A percentile compares a stretch with the other conserved stretches of the same genome.
Evolutionary conservation across 2,329 filamentous ascomycete genomes (phyloP).

Genomic region (Chrysoporthe puriensis): DNA sequence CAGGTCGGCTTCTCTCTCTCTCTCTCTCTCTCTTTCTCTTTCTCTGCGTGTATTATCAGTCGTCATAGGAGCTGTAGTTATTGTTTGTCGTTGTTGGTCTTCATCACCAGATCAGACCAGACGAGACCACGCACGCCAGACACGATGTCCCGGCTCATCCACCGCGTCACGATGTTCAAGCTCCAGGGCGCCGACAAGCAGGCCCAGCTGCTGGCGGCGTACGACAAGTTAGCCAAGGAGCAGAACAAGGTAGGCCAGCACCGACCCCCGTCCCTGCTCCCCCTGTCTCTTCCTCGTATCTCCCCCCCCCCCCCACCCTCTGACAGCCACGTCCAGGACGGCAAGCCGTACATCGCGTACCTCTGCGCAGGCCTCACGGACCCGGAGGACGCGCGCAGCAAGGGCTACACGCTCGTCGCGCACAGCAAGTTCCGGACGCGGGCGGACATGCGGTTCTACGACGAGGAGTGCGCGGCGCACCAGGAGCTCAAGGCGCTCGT

Average conservation of each 20-base stretch:
- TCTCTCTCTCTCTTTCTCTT: too few species aligned
- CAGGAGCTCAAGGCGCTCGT: slow-evolving; percentile 44
- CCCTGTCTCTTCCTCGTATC: too few species aligned
- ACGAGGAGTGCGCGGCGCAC: slow-evolving; percentile 54
- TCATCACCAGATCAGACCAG: neutral
- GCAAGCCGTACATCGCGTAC: slow-evolving; percentile 70
- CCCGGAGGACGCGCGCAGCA: slow-evolving; percentile 60
- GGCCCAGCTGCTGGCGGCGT: slow-evolving; percentile 49
- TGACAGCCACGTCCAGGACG: slow-evolving; percentile 55
- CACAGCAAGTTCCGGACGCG: slow-evolving; percentile 66
- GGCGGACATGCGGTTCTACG: slow-evolving; percentile 74
- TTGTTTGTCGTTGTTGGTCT: neutral
- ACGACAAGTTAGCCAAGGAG: slow-evolving; percentile 44
- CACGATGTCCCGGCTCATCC: slow-evolving; percentile 48
- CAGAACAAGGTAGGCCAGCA: slow-evolving; percentile 49
- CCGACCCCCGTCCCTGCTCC: too few species aligned
- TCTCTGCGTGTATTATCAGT: too few species aligned
- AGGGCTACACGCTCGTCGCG: slow-evolving; percentile 68
- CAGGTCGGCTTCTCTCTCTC: too few species aligned
- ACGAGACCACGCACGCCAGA: neutral
- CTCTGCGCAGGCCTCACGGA: slow-evolving; percentile 55
- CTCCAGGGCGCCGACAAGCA: slow-evolving; percentile 49
- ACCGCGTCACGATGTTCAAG: slow-evolving; percentile 60
- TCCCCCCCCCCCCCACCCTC: too few species aligned
- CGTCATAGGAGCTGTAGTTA: neutral